Base-by-base conservation (phyloP, 2,329 filamentous ascomycete species). In the Ophiocordyceps sinensis region DNA sequence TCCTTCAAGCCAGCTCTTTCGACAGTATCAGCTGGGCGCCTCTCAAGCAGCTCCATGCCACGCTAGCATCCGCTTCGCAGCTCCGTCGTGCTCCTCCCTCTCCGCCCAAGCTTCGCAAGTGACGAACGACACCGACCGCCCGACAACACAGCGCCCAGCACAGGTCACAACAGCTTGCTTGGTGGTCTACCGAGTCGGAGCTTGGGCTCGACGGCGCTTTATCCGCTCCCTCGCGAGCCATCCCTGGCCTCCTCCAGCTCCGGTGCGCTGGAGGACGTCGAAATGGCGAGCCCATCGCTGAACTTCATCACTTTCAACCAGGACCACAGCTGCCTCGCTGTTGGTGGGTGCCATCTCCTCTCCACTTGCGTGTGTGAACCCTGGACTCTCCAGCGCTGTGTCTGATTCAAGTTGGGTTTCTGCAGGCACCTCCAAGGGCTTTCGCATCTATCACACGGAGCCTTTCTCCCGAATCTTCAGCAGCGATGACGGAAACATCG, bases 301-400 rank as follows among this genome's bases (percentile, higher is more conserved):
- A 98, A 98, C 65, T 98, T 94, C 66, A 86, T 98, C 54, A 95
- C 89, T 35, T 98, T 96, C 66, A 98, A 98, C 65, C 91, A 98
- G 70, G 91, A 98, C 70, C 87, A 94, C 68, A 94, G 85, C 73
- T 89, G 89, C 63, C 73, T 98, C 49, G 89, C 89, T 67, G 88
- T 98, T 52, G 89, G 86, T 87, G 70, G 57, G 80, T 63, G 43
- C 19, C 28, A 41, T 41, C 23, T 37, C 21, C 41, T 35, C 30
- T 5, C 8, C 46, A 42, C 42, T 44, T 39, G 29, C 35, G 37
- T 17, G n/a, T 28, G 38, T 31, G 39, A 14, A 14, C 13, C 15
- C 36, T 30, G 19, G n/a, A 7, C 29, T 5, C 5, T 19, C 28
- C 17, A 10, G 14, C 26, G 17, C 31, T 40, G 14, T 19, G 14